Percentiles rank a stretch among this genome's conserved stretches.
Evolutionary conservation across 257 asterid genomes (phyloP).

Genomic region (Scutellaria baicalensis): DNA sequence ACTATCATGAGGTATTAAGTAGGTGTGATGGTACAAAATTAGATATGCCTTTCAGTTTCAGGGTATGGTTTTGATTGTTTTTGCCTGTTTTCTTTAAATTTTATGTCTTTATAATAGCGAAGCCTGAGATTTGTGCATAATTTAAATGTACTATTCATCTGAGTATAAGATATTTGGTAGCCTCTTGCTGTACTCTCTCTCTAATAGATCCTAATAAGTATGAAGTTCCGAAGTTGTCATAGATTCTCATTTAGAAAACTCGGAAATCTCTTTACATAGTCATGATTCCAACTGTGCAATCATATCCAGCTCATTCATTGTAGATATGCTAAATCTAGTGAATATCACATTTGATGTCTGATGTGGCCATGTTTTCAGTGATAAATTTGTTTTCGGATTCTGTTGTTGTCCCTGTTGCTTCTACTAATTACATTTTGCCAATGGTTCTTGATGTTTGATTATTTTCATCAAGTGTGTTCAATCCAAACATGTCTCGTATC

Average conservation of each 20-base stretch:
- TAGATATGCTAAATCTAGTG: background rate
- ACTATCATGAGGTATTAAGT: background rate
- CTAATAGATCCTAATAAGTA: background rate
- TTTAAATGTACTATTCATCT: background rate
- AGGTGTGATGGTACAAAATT: conserved; percentile 8
- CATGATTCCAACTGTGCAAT: too few species aligned
- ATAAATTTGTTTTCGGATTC: too few species aligned
- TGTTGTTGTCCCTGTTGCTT: too few species aligned
- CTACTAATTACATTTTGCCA: too few species aligned
- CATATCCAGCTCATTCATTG: background rate
- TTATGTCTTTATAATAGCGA: background rate
- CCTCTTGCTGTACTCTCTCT: background rate
- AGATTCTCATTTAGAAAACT: too few species aligned
- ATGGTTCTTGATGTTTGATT: too few species aligned
- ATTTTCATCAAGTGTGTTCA: too few species aligned
- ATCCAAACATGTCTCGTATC: too few species aligned
- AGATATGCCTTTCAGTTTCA: conserved; percentile 4
- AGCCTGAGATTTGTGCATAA: background rate
- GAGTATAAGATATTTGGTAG: background rate
- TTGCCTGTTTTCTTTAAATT: background rate
- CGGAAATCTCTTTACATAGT: too few species aligned
- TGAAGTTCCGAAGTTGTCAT: too few species aligned
- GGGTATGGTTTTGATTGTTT: conserved; percentile 10
- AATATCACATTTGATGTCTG: background rate
- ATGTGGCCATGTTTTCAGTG: background rate